Evolutionary conservation across 352 stramenopile genomes (phyloP), one percentile per base, ranked within the genome.

Genomic region (Globisporangium solare): DNA sequence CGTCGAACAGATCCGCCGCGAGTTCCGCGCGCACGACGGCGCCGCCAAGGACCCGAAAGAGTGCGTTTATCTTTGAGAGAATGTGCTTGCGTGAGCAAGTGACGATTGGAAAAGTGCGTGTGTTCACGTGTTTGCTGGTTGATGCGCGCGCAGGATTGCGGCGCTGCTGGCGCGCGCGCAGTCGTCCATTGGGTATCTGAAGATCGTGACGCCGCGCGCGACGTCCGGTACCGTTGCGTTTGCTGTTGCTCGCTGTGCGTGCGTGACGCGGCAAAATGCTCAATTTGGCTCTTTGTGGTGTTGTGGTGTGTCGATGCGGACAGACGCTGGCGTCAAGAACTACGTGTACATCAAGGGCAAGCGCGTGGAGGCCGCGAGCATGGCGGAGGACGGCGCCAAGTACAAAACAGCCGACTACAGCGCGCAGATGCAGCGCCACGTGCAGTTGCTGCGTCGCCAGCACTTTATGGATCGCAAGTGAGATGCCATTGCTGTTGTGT

Each of bases 391-490:
- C 40, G 75, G 70, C 56, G 81, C 81, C 20, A 80, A 68, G 49
- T 88, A 86, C 69, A 88, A 90, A 66, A 76, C 68, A 42, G 68
- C 72, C 47, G 85, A 95, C 62, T 81, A 89, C 35, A 76, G 91
- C 31, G 74, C 50, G 10, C 79, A 85, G 27, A 76, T 91, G 54
- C 74, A 72, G 49, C 81, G 79, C 56, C 85, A 95, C 67, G 72
- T 85, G 49, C 73, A 91, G 56, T 70, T 95, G 41, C 46, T 93
- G 60, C 77, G 83, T 47, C 81, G 85, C 41, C 85, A 95, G 68
- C 66, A 95, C 68, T 95, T 95, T 68, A 85, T 95, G 80, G 81
- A 93, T 61, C 83, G 85, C 59, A 80, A 82, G 54, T 77, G 66
- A 55, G 66, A 62, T 18, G 55, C 70, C 0, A 53, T 79, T 70